Evolutionary conservation across 176 grass and related monocot genomes (phyloP), one percentile per base, ranked within the genome.

Genomic region (Oryza meyeriana): DNA sequence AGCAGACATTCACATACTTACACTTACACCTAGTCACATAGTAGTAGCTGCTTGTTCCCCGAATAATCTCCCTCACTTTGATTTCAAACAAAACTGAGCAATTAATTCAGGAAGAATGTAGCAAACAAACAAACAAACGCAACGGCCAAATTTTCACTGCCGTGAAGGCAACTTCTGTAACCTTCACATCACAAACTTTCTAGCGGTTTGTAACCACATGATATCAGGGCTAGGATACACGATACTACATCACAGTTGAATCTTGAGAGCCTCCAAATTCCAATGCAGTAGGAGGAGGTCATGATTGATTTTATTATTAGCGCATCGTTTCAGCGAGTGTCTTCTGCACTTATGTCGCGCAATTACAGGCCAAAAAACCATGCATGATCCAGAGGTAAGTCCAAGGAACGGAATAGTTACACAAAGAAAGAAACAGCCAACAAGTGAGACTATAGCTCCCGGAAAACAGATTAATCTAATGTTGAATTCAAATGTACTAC

Each of bases 71-170:
- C 69, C 38, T 82, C 38, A 12, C 28, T 64, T 64, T 16, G 58
- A 63, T 73, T 74, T 73, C 80, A 64, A 82, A 64, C 80, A 61
- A 47, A 58, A 1, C 10, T 1, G 4, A 52, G 44, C 30, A 65
- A 13, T 26, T 28, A 33, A 12, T 55, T 73, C 31, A n/a, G 5
- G n/a, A 75, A 22, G 52, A 24, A 5, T 38, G 18, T 27, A 61
- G 20, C 57, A 20, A 50, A 2, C 48, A 52, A 52, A 20, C 48
- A 52, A 52, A 52, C 52, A 58, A 78, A 44, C 38, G 16, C 25
- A 64, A 65, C 58, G 59, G 26, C 59, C 75, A 5, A 45, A n/a
- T 17, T 40, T 81, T 59, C 34, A 40, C 48, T 13, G 66, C 22
- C 34, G 38, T 10, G 39, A 29, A 45, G 6, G 69, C 24, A 72